Conservation (phyloP, 192 early-diverging fungal genomes). For the Coemansia sp. region DNA sequence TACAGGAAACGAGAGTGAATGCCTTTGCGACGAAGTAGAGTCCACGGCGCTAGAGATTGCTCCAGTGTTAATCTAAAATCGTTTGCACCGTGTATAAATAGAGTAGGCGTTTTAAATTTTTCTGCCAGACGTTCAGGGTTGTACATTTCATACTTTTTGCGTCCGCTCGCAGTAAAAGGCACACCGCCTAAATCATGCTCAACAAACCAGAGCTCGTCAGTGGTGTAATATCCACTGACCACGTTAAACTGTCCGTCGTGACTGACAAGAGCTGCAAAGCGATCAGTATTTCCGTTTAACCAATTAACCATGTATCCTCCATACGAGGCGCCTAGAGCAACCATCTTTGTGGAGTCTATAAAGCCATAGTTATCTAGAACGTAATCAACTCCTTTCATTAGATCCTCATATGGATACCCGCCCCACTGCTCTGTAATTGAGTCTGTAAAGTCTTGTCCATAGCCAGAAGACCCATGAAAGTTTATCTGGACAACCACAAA, state of each 20-base stretch:
- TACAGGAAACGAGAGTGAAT: conserved; percentile 70
- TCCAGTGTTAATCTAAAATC: conserved; percentile 72
- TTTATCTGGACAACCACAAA: conserved; percentile 71
- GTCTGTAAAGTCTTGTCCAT: conserved; percentile 75
- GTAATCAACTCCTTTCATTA: conserved; percentile 70
- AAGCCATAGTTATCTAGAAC: conserved; percentile 54
- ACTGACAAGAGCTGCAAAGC: conserved; percentile 67
- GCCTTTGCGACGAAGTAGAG: conserved; percentile 70
- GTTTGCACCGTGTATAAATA: conserved; percentile 73
- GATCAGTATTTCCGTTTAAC: conserved; percentile 65
- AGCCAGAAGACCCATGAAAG: conserved; percentile 77
- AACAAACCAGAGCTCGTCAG: conserved; percentile 80
- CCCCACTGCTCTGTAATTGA: conserved; percentile 77
- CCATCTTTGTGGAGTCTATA: conserved; percentile 61
- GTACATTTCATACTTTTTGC: conserved; percentile 62
- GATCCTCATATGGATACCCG: conserved; percentile 68
- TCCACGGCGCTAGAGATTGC: conserved; percentile 73
- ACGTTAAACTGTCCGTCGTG: conserved; percentile 77
- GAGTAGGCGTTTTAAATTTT: conserved; percentile 76
- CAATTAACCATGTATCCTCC: conserved; percentile 87
- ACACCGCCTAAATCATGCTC: conserved; percentile 73
- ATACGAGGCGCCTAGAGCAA: conserved; percentile 75
- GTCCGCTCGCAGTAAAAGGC: conserved; percentile 57
- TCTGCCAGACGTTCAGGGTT: conserved; percentile 69
- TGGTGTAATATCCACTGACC: conserved; percentile 63